Evolutionary conservation across 164 flowering plant species (phyloP).

Genomic region (Platanus orientalis): DNA sequence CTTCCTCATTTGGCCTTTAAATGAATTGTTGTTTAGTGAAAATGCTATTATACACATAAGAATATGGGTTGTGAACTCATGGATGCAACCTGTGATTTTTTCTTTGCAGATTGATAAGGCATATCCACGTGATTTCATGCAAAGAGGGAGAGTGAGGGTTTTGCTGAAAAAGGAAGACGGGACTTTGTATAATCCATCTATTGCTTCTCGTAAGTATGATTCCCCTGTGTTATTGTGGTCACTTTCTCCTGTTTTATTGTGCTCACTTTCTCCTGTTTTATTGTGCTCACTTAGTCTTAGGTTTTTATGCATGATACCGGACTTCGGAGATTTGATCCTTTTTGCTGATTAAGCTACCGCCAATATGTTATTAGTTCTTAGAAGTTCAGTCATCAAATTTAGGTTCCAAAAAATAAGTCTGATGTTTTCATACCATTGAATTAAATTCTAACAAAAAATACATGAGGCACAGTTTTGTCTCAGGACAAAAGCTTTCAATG

Average conservation of each 20-base stretch:
- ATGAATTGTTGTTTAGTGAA: background rate
- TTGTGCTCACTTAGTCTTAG: background rate
- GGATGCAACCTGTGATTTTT: background rate
- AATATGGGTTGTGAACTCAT: background rate
- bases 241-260: too few species aligned
- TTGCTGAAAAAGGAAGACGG: conserved; percentile 80
- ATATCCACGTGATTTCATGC: conserved; percentile 93
- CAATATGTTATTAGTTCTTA: background rate
- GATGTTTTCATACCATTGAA: background rate
- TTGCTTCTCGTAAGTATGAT: conserved; percentile 66
- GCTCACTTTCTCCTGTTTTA: too few species aligned
- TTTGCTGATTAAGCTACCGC: background rate
- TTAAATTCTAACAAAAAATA: background rate
- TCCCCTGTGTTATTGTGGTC: background rate
- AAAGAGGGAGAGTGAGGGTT: conserved; percentile 87
- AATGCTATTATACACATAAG: background rate
- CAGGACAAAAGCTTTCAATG: too few species aligned
- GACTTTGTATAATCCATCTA: conserved; percentile 57
- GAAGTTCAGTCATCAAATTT: background rate
- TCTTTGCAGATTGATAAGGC: conserved; percentile 70
- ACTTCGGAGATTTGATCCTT: background rate
- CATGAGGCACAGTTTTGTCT: too few species aligned
- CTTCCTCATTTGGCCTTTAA: background rate
- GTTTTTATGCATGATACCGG: background rate
- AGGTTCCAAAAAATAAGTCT: background rate